phyloP scores from a whole-genome alignment of 257 asterid genomes.

The Leonotis leonurus region DNA sequence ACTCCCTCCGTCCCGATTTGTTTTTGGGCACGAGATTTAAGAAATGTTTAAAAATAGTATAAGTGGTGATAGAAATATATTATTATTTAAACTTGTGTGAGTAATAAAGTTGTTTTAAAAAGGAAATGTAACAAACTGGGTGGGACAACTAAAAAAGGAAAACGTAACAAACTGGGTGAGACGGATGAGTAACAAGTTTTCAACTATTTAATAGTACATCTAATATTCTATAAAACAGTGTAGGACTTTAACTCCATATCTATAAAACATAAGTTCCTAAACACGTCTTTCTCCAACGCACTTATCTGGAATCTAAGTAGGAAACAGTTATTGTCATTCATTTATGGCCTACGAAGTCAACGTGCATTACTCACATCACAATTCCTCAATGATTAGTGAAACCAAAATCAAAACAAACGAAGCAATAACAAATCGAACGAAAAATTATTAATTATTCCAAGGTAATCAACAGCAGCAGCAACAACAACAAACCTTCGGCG shows the following conservation, averaged over 20 bases:
- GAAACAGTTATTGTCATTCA: constrained; percentile 1
- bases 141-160: no score
- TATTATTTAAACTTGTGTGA: no score
- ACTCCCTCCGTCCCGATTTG: no score
- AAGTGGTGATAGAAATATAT: no score
- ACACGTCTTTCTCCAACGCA: not conserved
- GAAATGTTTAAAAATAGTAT: no score
- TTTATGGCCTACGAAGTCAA: constrained; percentile 20
- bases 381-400: constrained; percentile 7
- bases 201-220: not conserved
- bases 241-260: not conserved
- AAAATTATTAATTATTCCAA: not conserved
- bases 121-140: no score
- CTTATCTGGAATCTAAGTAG: not conserved
- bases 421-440: not conserved
- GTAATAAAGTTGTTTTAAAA: no score
- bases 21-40: no score
- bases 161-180: no score
- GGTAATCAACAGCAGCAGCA: not conserved
- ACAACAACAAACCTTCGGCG: constrained; percentile 59
- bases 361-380: constrained; percentile 17
- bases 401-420: not conserved
- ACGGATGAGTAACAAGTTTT: not conserved
- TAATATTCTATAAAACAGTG: not conserved
- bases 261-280: not conserved